phyloP scores from a whole-genome alignment of 2,329 filamentous ascomycete species.

The Sarocladium strictum region DNA sequence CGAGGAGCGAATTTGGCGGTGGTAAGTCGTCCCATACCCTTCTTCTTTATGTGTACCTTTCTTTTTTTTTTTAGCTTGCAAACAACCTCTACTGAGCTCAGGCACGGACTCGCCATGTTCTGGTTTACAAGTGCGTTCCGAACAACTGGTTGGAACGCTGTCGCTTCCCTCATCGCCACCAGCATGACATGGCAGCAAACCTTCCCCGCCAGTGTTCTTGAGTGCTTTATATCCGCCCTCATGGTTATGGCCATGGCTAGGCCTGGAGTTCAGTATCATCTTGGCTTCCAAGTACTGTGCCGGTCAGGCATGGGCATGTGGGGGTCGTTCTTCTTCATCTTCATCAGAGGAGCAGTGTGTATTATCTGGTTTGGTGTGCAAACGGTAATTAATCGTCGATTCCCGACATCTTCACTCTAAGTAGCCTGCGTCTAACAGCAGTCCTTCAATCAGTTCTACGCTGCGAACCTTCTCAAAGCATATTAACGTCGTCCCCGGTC shows the following conservation, averaged over 20 bases:
- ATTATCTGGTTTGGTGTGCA: slow-evolving; percentile 22
- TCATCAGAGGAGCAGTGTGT: slow-evolving; percentile 25
- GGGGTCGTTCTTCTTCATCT: slow-evolving; percentile 25
- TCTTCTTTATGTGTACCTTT: too few relatives aligned
- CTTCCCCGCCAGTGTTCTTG: slow-evolving; percentile 19
- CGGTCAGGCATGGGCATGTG: slow-evolving; percentile 25
- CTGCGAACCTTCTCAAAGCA: slow-evolving; percentile 17
- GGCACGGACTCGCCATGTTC: slow-evolving; percentile 20
- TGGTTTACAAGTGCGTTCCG: slow-evolving; percentile 24
- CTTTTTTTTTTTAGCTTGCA: too few relatives aligned
- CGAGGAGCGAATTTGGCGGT: slow-evolving; percentile 22
- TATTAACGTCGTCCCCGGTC: slow-evolving; percentile 25
- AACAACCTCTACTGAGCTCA: neutral
- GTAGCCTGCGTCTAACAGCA: too few relatives aligned
- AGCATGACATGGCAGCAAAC: slow-evolving; percentile 24
- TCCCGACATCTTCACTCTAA: neutral
- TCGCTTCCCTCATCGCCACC: slow-evolving; percentile 20
- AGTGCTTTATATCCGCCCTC: slow-evolving; percentile 18
- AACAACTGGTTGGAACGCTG: slow-evolving; percentile 23
- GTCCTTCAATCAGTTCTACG: slow-evolving; percentile 14
- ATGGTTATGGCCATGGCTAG: slow-evolving; percentile 21
- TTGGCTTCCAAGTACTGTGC: slow-evolving; percentile 23
- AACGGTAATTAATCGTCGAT: neutral
- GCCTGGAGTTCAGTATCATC: slow-evolving; percentile 20
- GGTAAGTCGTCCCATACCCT: slow-evolving; percentile 12